Conservation (phyloP, 2,329 filamentous ascomycete genomes). For the Ophiocordyceps sinensis region DNA sequence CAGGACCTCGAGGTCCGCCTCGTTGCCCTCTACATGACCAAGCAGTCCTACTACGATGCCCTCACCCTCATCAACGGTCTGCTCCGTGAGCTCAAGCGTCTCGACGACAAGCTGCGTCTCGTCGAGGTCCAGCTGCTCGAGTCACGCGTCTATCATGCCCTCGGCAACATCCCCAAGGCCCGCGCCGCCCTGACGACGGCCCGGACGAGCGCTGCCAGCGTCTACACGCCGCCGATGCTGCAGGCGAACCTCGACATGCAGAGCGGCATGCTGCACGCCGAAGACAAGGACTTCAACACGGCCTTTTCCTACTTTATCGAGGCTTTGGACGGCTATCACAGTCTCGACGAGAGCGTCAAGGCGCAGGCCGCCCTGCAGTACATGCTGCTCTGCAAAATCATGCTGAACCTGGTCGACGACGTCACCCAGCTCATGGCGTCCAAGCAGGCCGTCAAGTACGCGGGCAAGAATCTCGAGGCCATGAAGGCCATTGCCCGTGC, state of each 20-base stretch:
- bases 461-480: constrained; percentile 86
- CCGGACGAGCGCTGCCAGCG: constrained; percentile 86
- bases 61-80: constrained; percentile 93
- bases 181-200: constrained; percentile 89
- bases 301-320: constrained; percentile 99
- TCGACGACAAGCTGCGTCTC: constrained; percentile 95
- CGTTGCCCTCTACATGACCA: constrained; percentile 88
- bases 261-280: constrained; percentile 95
- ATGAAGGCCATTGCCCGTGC: constrained; percentile 98
- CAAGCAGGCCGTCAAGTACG: constrained; percentile 94
- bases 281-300: constrained; percentile 98
- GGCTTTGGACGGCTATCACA: constrained; percentile 91
- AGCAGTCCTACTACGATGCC: constrained; percentile 94
- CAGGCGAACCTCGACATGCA: constrained; percentile 98
- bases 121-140: constrained; percentile 97
- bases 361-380: constrained; percentile 98
- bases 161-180: constrained; percentile 92
- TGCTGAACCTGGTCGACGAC: constrained; percentile 94
- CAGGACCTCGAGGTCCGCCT: constrained; percentile 96
- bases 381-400: constrained; percentile 99
- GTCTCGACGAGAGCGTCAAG: constrained; percentile 72
- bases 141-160: constrained; percentile 90
- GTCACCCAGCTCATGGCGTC: constrained; percentile 89
- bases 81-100: constrained; percentile 88
- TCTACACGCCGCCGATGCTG: constrained; percentile 89